These are phyloP conservation scores for Prunus armeniaca DNA, from an alignment of 306 rosid genomes.

Conservation along the genomic window DNA sequence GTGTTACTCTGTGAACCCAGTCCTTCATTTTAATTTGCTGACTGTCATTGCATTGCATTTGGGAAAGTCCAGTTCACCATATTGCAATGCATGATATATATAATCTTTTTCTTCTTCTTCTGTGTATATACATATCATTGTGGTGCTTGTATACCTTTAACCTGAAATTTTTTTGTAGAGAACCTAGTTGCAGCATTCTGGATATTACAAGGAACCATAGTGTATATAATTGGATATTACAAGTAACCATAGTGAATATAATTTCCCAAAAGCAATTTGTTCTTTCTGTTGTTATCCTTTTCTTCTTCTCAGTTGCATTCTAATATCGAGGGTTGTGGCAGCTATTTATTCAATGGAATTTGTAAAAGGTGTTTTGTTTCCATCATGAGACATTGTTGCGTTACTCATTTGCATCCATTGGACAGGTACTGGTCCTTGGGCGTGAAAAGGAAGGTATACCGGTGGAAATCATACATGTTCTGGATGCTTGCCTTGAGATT, in stretches of 20 bases:
- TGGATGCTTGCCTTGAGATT: conserved; percentile 89
- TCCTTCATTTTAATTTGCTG: not conserved
- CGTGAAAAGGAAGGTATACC: conserved; percentile 97
- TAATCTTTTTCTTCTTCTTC: not conserved
- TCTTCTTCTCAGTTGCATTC: not conserved
- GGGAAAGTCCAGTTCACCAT: not conserved
- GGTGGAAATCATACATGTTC: conserved; percentile 79
- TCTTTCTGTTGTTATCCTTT: not conserved
- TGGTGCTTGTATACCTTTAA: not conserved
- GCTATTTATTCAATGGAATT: not conserved
- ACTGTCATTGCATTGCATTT: not conserved
- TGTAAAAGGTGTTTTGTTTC: not conserved
- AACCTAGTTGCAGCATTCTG: not conserved
- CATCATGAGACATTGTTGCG: not conserved
- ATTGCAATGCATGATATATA: not conserved
- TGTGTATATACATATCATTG: not conserved
- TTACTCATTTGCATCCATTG: not conserved
- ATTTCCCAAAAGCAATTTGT: not conserved
- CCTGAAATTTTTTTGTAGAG: too few species aligned
- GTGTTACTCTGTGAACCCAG: conserved; percentile 24
- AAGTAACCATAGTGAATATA: not conserved
- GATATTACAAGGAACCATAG: not conserved
- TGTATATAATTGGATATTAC: not conserved
- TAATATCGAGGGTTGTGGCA: not conserved
- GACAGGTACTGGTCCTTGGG: conserved; percentile 87